phyloP scores from a whole-genome alignment of 2,329 filamentous ascomycete genomes.

The Ceratocystiopsis sp. region DNA sequence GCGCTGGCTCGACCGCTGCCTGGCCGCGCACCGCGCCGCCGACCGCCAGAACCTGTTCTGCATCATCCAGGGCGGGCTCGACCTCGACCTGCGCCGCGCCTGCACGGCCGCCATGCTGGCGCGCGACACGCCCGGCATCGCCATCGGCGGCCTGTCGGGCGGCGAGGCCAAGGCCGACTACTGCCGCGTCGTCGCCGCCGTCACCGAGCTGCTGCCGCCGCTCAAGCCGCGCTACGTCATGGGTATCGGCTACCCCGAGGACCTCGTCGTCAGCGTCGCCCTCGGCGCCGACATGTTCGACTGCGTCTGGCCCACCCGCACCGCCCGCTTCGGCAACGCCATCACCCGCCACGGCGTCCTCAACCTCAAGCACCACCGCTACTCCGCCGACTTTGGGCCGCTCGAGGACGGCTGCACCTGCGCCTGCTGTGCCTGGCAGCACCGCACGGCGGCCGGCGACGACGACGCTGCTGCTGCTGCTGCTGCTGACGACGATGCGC shows the following conservation, averaged over 20 bases:
- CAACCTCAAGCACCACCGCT: slow-evolving; percentile 64
- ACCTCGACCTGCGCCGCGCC: slow-evolving; percentile 66
- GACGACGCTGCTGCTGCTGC: slow-evolving; percentile 37
- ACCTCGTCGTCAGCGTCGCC: slow-evolving; percentile 82
- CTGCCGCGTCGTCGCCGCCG: slow-evolving; percentile 75
- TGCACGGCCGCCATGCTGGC: slow-evolving; percentile 80
- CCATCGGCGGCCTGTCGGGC: slow-evolving; percentile 85
- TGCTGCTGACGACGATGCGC: slow-evolving; percentile 39
- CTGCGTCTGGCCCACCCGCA: slow-evolving; percentile 95
- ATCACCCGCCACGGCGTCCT: slow-evolving; percentile 68
- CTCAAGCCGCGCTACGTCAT: slow-evolving; percentile 97
- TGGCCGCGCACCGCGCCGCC: slow-evolving; percentile 72
- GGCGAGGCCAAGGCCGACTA: slow-evolving; percentile 90
- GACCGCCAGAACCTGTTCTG: slow-evolving; percentile 86
- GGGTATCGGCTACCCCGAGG: slow-evolving; percentile 96
- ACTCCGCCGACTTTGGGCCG: slow-evolving; percentile 63
- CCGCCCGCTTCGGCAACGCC: slow-evolving; percentile 89
- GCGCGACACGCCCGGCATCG: slow-evolving; percentile 85
- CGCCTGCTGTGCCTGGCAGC: slow-evolving; percentile 44
- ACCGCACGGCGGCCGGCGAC: slow-evolving; percentile 12
- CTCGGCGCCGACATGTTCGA: slow-evolving; percentile 98
- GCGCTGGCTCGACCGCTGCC: slow-evolving; percentile 90
- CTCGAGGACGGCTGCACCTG: slow-evolving; percentile 75
- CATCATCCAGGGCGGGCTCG: slow-evolving; percentile 91
- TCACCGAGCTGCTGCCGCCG: slow-evolving; percentile 70